Evolutionary conservation across 1,284 basidiomycete species (phyloP), one percentile per base, ranked within the genome.

Genomic region (Neolentinus lepideus): DNA sequence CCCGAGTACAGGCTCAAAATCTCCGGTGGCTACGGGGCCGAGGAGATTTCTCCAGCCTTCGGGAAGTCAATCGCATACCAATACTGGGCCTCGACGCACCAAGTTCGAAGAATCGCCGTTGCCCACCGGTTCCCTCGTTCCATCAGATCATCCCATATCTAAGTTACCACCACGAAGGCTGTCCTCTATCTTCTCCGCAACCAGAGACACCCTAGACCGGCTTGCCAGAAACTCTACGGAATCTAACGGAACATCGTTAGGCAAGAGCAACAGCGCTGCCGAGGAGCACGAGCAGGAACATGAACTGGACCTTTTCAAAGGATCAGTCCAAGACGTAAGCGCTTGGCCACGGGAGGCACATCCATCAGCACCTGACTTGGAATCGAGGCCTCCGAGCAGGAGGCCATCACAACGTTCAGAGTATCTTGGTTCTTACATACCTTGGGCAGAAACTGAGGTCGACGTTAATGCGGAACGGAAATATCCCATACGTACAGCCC

Each of bases 211-310:
- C 47, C 75, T 81, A 45, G 73, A 50, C 10, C 47, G 47, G 12
- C 8, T 80, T 31, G 73, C 78, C 2, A 72, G 80, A 14, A 65
- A 81, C 46, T 82, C 80, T 11, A 73, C 80, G 52, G 80, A 82
- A 10, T 50, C 47, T 25, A 60, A 51, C 24, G 43, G 38, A 10
- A 57, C 62, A 19, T 57, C 59, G 48, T 58, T 56, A 12, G 33
- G 16, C 51, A 52, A 31, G 27, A 56, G 57, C 2, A 54, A 48
- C 3, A 54, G 53, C 10, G 55, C 59, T 11, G 56, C 35, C 6
- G 48, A 21, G 29, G 61, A 59, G 45, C 60, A 63, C 33, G 62
- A 61, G 29, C 54, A 51, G 1, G 62, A 60, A 33, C 77, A 77
- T 57, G 78, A 81, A 63, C 64, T 80, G 35, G 67, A 72, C 45